Conservation (phyloP, 306 rosid species). For the Leucaena leucocephala region DNA sequence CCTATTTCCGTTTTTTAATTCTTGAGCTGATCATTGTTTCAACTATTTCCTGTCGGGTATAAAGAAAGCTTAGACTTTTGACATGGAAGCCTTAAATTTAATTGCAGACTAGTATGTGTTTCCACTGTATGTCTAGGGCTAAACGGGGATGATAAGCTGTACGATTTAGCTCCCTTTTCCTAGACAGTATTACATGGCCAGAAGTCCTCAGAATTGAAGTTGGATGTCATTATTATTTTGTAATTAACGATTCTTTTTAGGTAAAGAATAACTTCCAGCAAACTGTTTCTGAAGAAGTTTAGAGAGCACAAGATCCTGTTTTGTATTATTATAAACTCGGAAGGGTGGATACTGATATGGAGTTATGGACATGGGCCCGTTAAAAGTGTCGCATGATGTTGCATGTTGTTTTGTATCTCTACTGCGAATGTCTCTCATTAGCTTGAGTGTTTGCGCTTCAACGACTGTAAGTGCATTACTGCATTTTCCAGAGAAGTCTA, state of each 20-base stretch:
- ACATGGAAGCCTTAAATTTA: slow-evolving; percentile 22
- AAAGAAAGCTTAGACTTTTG: slow-evolving; percentile 11
- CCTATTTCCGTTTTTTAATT: slow-evolving; percentile 2
- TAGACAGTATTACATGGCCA: not conserved
- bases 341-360: not conserved
- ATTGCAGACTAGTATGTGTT: slow-evolving; percentile 4
- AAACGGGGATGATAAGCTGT: slow-evolving; percentile 5
- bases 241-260: not conserved
- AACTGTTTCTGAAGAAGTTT: not conserved
- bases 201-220: slow-evolving; percentile 4
- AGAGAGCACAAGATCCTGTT: not conserved
- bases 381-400: not conserved
- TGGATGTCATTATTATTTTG: not conserved
- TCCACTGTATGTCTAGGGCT: not conserved
- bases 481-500: not conserved
- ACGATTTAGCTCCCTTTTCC: not conserved
- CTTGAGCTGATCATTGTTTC: slow-evolving; percentile 32
- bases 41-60: slow-evolving; percentile 21
- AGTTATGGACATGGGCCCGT: not conserved
- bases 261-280: not conserved
- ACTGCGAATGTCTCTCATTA: not conserved
- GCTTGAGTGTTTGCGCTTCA: not conserved
- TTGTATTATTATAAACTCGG: not conserved
- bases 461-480: not conserved
- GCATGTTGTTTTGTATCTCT: not conserved